Conservation (phyloP, 345 rosid genomes). For the Eucalyptus virginea region DNA sequence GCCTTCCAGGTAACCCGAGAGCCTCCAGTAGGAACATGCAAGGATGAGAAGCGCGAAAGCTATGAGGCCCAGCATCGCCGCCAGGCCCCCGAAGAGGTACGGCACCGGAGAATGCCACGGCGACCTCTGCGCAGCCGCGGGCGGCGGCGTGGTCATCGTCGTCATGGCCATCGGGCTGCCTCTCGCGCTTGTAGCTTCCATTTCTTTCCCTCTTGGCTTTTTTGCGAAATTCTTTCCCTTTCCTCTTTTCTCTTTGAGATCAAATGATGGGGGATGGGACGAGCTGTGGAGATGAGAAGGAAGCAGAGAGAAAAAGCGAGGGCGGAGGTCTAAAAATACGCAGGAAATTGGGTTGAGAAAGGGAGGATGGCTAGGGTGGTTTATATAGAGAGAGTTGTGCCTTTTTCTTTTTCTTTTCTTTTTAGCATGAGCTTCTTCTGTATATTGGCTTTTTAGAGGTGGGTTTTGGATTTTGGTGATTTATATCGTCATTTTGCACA, state of each 20-base stretch:
- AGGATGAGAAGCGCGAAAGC: conserved; percentile 91
- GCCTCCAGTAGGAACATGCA: conserved; percentile 94
- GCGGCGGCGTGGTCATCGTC: background rate
- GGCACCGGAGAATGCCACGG: conserved; percentile 99
- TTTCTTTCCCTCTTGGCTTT: background rate
- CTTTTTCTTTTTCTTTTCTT: background rate
- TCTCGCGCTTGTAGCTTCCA: conserved; percentile 23
- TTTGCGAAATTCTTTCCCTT: background rate
- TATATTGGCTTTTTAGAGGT: background rate
- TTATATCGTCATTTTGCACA: background rate
- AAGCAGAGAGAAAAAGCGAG: background rate
- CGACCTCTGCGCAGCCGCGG: conserved; percentile 27
- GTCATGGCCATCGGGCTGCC: conserved; percentile 18
- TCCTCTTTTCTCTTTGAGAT: background rate
- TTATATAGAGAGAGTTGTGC: background rate
- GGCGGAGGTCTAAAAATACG: background rate
- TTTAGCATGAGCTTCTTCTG: background rate
- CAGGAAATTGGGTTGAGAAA: background rate
- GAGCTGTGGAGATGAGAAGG: background rate
- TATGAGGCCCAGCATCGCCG: conserved; percentile 91
- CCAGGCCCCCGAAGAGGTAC: conserved; percentile 85
- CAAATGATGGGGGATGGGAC: background rate
- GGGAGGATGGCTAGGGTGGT: background rate
- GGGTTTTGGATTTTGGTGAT: background rate
- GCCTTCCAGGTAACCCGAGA: conserved; percentile 62